phyloP scores from a whole-genome alignment of 129 eudicot genomes.

The Artemisia annua region DNA sequence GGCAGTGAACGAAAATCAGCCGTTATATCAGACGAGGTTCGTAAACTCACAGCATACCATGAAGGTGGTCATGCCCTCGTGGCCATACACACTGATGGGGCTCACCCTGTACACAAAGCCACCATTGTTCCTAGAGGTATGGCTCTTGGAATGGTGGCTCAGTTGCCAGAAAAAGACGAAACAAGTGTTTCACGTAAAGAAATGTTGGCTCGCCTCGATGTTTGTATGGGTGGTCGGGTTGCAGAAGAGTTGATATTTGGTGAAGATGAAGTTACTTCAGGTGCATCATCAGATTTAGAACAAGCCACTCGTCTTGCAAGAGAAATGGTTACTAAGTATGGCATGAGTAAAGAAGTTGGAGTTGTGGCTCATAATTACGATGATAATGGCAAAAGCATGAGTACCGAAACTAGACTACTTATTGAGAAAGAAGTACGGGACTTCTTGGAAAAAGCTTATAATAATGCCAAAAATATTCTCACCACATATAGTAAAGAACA shows the following conservation, averaged over 20 bases:
- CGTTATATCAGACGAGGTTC: conserved; percentile 82
- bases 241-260: conserved; percentile 98
- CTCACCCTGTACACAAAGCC: conserved; percentile 96
- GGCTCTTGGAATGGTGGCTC: conserved; percentile 94
- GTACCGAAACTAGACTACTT: conserved; percentile 78
- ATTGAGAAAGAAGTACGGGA: conserved; percentile 82
- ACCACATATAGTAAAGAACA: conserved; percentile 64
- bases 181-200: conserved; percentile 83
- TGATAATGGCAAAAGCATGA: conserved; percentile 90
- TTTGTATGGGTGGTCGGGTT: conserved; percentile 94
- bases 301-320: conserved; percentile 82
- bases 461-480: conserved; percentile 73
- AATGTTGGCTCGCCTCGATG: conserved; percentile 91
- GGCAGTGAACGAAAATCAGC: conserved; percentile 97
- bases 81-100: conserved; percentile 90
- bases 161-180: conserved; percentile 85
- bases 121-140: conserved; percentile 92
- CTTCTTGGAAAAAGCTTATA: conserved; percentile 70
- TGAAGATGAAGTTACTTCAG: conserved; percentile 88
- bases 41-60: conserved; percentile 84
- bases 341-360: conserved; percentile 90
- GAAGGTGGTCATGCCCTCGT: conserved; percentile 99
- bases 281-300: conserved; percentile 82
- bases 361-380: conserved; percentile 84
- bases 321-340: conserved; percentile 92